Conservation (phyloP, 345 rosid species). For the Conringia planisiliqua region DNA sequence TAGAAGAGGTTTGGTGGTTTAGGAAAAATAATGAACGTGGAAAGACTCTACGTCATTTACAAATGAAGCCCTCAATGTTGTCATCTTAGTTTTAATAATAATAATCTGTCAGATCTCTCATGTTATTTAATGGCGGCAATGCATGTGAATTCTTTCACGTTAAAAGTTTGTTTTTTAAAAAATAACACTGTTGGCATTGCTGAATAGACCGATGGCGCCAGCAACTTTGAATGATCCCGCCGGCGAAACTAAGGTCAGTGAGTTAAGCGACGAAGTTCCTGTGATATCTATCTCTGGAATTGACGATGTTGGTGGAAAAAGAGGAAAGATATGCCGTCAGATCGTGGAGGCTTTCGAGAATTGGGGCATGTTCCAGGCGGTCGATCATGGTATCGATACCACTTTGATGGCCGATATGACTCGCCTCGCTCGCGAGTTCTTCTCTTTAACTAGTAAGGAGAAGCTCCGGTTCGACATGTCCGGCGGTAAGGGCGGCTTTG, state of each 20-base stretch:
- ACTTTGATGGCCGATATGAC: conserved; percentile 59
- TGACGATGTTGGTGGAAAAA: conserved; percentile 47
- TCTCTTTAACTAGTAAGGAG: conserved; percentile 68
- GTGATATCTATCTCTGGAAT: conserved; percentile 75
- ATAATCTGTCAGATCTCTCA: too few species aligned
- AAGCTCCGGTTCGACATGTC: conserved; percentile 87
- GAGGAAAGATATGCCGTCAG: conserved; percentile 57
- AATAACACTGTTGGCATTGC: background rate
- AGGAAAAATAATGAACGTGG: too few species aligned
- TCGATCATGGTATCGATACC: conserved; percentile 75
- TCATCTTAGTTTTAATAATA: too few species aligned
- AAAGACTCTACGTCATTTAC: too few species aligned
- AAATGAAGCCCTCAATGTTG: too few species aligned
- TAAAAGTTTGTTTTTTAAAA: too few species aligned
- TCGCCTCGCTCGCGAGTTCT: conserved; percentile 64
- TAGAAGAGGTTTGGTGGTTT: too few species aligned
- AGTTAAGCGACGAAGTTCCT: conserved; percentile 70
- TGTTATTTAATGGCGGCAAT: too few species aligned
- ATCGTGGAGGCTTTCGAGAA: conserved; percentile 90
- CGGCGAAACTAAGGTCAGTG: conserved; percentile 23
- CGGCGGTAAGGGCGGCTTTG: conserved; percentile 92
- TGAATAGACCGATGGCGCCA: background rate
- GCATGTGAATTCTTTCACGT: too few species aligned
- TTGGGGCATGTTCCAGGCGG: conserved; percentile 90
- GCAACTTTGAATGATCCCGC: background rate